phyloP scores from a whole-genome alignment of 768 basidiomycete genomes.

The Termitomyces sp. region DNA sequence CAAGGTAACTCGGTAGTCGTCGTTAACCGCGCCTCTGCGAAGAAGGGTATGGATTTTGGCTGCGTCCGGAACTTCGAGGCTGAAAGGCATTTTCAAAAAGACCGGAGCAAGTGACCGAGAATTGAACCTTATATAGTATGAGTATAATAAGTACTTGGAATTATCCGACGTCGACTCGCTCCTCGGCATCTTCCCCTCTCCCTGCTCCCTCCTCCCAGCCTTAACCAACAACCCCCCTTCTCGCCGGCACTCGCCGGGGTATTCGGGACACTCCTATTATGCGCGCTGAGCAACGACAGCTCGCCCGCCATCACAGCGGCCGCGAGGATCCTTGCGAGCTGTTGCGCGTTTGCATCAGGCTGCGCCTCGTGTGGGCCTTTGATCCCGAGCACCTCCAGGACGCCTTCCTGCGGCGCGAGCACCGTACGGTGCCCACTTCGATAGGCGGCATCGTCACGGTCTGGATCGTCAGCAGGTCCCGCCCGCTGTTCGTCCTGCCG shows the following conservation, averaged over 20 bases:
- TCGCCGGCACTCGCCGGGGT: constrained; percentile 48
- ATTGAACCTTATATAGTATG: no score
- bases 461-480: constrained; percentile 91
- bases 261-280: constrained; percentile 80
- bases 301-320: constrained; percentile 98
- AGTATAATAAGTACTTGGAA: no score
- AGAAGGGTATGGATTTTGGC: no score
- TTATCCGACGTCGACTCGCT: constrained; percentile 13
- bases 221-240: constrained; percentile 4
- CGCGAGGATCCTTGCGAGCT: constrained; percentile 84
- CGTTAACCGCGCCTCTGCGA: no score
- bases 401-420: constrained; percentile 81
- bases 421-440: constrained; percentile 98
- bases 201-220: neutral
- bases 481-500: constrained; percentile 76
- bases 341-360: constrained; percentile 87
- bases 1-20: no score
- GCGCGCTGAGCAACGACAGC: constrained; percentile 85
- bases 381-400: constrained; percentile 92
- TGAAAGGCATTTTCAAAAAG: no score
- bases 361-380: constrained; percentile 81
- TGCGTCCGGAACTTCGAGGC: no score
- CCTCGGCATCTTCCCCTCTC: constrained; percentile 1
- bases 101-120: constrained; percentile 4
- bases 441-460: constrained; percentile 98